Conservation (phyloP, 768 basidiomycete genomes). For the Termitomyces sp. region DNA sequence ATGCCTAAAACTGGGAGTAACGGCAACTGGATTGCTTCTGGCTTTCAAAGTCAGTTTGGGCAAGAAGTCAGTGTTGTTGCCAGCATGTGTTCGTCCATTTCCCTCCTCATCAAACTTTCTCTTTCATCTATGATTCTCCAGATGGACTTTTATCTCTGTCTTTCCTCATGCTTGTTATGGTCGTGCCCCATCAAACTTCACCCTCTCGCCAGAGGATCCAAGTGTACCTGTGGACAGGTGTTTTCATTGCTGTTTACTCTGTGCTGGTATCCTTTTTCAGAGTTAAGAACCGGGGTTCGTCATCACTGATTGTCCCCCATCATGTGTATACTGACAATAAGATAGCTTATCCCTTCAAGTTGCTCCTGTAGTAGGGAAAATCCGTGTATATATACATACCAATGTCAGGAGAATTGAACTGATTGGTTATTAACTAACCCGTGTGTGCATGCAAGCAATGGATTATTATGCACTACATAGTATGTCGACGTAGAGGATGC, state of each 20-base stretch:
- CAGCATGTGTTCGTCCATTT: slow-evolving; percentile 67
- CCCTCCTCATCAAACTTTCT: background rate
- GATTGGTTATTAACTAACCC: too few species aligned
- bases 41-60: slow-evolving; percentile 88
- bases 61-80: slow-evolving; percentile 90
- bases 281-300: slow-evolving; percentile 83
- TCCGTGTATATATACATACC: too few species aligned
- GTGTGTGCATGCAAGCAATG: background rate
- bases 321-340: background rate
- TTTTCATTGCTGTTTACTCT: slow-evolving; percentile 83
- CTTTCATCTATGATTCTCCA: slow-evolving; percentile 25
- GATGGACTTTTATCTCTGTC: slow-evolving; percentile 81
- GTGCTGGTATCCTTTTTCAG: slow-evolving; percentile 84
- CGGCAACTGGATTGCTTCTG: slow-evolving; percentile 80
- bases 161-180: slow-evolving; percentile 76
- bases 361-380: background rate
- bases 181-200: slow-evolving; percentile 75
- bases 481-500: slow-evolving; percentile 89
- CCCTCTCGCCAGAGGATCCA: slow-evolving; percentile 77
- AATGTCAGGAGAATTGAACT: background rate
- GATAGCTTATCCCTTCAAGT: background rate
- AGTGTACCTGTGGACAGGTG: slow-evolving; percentile 84
- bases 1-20: slow-evolving; percentile 64
- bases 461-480: slow-evolving; percentile 42
- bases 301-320: background rate